phyloP scores from a whole-genome alignment of 352 stramenopile genomes.

The Globisporangium takayamanum region DNA sequence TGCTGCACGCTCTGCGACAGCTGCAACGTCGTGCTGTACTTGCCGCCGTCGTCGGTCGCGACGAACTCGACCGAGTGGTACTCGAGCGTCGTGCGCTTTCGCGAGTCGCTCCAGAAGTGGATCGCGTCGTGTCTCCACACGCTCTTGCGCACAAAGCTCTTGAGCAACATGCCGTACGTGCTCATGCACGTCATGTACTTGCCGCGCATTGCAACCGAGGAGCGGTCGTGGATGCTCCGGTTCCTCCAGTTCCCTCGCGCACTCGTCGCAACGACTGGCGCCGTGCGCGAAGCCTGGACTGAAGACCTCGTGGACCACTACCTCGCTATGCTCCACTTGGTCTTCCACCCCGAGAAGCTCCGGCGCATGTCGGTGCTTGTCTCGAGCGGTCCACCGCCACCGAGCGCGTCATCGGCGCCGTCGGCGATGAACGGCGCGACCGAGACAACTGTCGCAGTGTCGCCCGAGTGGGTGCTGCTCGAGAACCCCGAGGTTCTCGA shows the following conservation, averaged over 20 bases:
- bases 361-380: constrained; percentile 61
- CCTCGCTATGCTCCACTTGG: constrained; percentile 78
- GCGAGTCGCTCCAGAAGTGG: constrained; percentile 77
- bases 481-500: constrained; percentile 81
- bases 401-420: constrained; percentile 11
- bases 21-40: constrained; percentile 71
- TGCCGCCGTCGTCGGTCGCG: constrained; percentile 71
- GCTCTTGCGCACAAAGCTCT: constrained; percentile 50
- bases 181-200: constrained; percentile 85
- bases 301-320: constrained; percentile 83
- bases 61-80: constrained; percentile 81
- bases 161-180: constrained; percentile 78
- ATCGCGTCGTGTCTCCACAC: constrained; percentile 61
- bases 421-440: constrained; percentile 20
- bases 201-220: constrained; percentile 67
- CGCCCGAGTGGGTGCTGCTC: constrained; percentile 74
- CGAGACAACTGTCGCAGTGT: constrained; percentile 24
- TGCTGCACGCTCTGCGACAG: constrained; percentile 71
- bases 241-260: constrained; percentile 79
- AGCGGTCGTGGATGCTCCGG: constrained; percentile 70
- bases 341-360: constrained; percentile 84
- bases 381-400: constrained; percentile 39
- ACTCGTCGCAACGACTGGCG: constrained; percentile 48
- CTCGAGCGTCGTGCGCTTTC: constrained; percentile 62
- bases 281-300: constrained; percentile 57